Percentiles rank a stretch among this genome's conserved stretches.
Conservation (phyloP, 768 basidiomycete genomes). For the Macrolepiota fuliginosa region DNA sequence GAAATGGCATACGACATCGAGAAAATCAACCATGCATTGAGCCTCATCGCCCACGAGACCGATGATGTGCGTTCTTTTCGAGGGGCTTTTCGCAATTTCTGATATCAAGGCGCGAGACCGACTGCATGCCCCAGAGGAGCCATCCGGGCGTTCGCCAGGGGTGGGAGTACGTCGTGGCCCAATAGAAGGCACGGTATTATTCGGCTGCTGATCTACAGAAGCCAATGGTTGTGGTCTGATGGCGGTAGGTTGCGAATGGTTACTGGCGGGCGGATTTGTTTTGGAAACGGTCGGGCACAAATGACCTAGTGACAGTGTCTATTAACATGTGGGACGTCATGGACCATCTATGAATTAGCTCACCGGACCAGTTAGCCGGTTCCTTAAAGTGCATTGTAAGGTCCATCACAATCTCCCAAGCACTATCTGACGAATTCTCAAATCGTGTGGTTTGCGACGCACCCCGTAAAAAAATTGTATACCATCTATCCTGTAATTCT, state of each 20-base stretch:
- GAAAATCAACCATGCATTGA: neutral
- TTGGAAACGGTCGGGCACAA: neutral
- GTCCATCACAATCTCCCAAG: neutral
- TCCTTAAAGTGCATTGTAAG: neutral
- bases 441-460: neutral
- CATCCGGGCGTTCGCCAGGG: neutral
- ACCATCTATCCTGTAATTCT: neutral
- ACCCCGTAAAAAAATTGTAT: neutral
- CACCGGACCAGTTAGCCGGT: neutral
- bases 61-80: neutral
- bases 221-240: too few relatives aligned
- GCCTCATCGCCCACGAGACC: neutral
- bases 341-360: neutral
- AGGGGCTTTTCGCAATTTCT: neutral
- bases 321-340: neutral
- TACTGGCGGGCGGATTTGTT: neutral
- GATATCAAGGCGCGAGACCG: neutral
- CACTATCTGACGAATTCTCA: neutral
- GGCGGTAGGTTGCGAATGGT: too few relatives aligned
- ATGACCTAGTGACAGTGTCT: neutral
- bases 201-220: neutral
- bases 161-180: neutral
- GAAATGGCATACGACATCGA: neutral
- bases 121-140: neutral
- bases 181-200: neutral